Conservation (phyloP, 768 basidiomycete genomes). For the Amyloporia xantha region DNA sequence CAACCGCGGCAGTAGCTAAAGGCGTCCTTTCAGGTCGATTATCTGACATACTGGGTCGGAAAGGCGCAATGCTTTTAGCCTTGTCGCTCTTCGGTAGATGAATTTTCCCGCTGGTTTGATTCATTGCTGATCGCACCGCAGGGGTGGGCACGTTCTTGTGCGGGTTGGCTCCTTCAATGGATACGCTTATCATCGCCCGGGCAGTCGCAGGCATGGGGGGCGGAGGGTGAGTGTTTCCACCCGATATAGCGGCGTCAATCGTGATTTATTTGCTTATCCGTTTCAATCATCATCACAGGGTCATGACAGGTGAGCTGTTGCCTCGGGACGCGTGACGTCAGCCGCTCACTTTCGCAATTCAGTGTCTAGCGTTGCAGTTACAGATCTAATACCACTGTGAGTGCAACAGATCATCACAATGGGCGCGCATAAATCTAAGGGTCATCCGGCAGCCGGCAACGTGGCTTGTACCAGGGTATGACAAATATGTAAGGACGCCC, state of each 20-base stretch:
- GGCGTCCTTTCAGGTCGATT: slow-evolving; percentile 53
- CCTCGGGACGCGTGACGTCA: slow-evolving; percentile 14
- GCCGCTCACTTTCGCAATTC: slow-evolving; percentile 16
- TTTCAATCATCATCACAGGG: slow-evolving; percentile 37
- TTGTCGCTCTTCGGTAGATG: slow-evolving; percentile 70
- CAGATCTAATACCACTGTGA: slow-evolving; percentile 86
- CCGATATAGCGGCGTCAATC: slow-evolving; percentile 18
- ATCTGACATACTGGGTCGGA: slow-evolving; percentile 79
- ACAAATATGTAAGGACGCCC: slow-evolving; percentile 64
- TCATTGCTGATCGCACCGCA: slow-evolving; percentile 25
- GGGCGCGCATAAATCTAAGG: no score
- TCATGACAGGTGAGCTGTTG: slow-evolving; percentile 66
- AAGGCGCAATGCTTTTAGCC: slow-evolving; percentile 82
- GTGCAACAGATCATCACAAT: slow-evolving; percentile 26
- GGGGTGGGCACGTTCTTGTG: slow-evolving; percentile 81
- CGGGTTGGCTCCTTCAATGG: slow-evolving; percentile 85
- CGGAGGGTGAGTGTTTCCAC: slow-evolving; percentile 60
- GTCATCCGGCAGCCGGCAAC: slow-evolving; percentile 68
- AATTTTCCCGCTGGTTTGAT: neutral
- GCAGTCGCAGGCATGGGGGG: slow-evolving; percentile 90
- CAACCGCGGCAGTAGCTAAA: slow-evolving; percentile 10
- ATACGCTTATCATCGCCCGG: slow-evolving; percentile 69
- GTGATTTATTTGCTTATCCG: slow-evolving; percentile 1
- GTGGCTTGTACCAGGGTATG: slow-evolving; percentile 89
- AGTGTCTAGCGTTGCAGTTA: slow-evolving; percentile 81